Evolutionary conservation across 2,329 filamentous ascomycete species (phyloP), one percentile per base, ranked within the genome.

Genomic region (Alternaria hordeiaustralica): DNA sequence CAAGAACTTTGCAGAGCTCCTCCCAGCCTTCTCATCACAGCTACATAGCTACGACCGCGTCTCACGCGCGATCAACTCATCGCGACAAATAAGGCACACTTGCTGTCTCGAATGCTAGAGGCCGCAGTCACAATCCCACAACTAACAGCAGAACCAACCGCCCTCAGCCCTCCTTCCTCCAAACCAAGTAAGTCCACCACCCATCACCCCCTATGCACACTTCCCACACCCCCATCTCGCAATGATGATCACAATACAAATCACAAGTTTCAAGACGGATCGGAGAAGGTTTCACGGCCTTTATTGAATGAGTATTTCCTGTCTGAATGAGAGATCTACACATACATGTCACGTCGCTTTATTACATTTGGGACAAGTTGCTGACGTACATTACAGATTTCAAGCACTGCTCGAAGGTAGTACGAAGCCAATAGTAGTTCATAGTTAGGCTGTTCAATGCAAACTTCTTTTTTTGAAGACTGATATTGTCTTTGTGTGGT

Each of bases 201-300:
- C 7, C 13, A 53, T 43, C 4, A 30, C 21, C 25, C 21, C 13
- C 8, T 44, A 6, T 36, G 30, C n/a, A 6, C 23, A 9, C 15
- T 9, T 36, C 21, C 57, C n/a, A 18, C 36, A 41, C 15, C 43
- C 50, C 6, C 45, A 23, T 11, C 54, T 45, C 62, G n/a, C 50
- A 15, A 74, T 75, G 74, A 77, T 78, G 69, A 74, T 64, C 66
- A 68, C 58, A 64, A 67, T 61, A 53, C 49, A 57, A 70, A 60
- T 55, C 68, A 64, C 49, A 74, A 74, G 73, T 75, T 78, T 78
- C 74, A 78, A 76, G 73, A 77, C 73, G 73, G 75, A 78, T 75
- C 73, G 70, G 72, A 76, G 75, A 76, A 73, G 63, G 68, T 56
- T 61, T 70, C 72, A 72, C 71, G 69, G 66, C 68, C 70, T 69